Evolutionary conservation across 148 eudicot genomes (phyloP), one percentile per base, ranked within the genome.

Genomic region (Polygonum aviculare): DNA sequence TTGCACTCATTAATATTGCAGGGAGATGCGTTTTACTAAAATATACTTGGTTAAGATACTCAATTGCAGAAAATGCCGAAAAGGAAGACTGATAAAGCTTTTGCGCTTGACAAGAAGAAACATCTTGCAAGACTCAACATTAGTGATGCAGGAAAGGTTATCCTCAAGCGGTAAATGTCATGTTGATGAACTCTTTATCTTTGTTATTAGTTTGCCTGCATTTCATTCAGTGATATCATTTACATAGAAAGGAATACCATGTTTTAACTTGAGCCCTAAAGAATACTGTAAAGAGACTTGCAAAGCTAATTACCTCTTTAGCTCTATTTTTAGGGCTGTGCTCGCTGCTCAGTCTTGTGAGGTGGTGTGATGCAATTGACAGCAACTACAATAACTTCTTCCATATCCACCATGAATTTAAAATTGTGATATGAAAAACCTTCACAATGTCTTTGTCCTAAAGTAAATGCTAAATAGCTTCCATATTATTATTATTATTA

Each of bases 1-100:
- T 80, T 57, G 63, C 16, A 44, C 67, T 73, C 38, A 55, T 73
- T 41, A 6, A 3, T 26, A 16, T 48, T 78, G 16, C 10, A 51
- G 45, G 57, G 12, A 40, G 2, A 15, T 50, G 41, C 45, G 60
- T 78, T 36, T 75, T 84, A 78, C 91, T 94, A 77, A 94, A 85
- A 69, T 80, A 19, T 79, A 55, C 82, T 75, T 87, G 71, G 82
- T 77, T 80, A 87, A 95, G 97, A 92, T 91, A 89, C 97, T 73
- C 97, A 95, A 81, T 87, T 95, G 93, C 98, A 90, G 93, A 95
- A 89, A 84, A 92, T 92, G 97, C 98, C 98, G 1, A 95, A 89
- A 83, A 84, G 98, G 80, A 95, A 95, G 82, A 95, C 98, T 12
- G 98, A 95, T 86, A 95, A 87, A 77, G 91, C 98, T 50, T 95